phyloP scores from a whole-genome alignment of 768 basidiomycete genomes.

The Mycena capillaripes region DNA sequence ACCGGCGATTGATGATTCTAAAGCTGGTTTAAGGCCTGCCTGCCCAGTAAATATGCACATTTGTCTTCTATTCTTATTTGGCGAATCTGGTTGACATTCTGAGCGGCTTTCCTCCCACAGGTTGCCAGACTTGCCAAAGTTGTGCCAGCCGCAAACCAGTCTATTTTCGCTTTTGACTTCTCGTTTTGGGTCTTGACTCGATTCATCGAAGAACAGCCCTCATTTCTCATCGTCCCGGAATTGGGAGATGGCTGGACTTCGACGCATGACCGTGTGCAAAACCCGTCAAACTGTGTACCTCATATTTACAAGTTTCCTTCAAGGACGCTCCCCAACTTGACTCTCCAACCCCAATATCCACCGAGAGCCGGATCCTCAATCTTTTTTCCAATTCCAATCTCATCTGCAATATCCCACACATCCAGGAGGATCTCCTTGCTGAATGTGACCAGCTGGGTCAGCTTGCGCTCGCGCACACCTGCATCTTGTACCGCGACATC shows the following conservation, averaged over 20 bases:
- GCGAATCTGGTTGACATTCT: too few species aligned
- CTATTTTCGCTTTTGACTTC: too few species aligned
- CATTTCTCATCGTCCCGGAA: too few species aligned
- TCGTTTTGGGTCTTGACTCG: too few species aligned
- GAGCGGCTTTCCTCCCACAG: too few species aligned
- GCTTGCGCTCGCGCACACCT: conserved; percentile 9
- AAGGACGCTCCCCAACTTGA: neutral
- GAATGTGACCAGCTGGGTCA: neutral
- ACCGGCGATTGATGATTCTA: too few species aligned
- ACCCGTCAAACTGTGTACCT: neutral
- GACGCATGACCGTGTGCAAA: neutral
- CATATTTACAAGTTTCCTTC: neutral
- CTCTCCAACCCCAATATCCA: neutral
- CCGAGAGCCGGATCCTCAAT: neutral
- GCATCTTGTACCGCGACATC: neutral
- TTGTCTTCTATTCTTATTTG: too few species aligned
- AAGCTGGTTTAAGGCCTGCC: too few species aligned
- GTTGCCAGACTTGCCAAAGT: too few species aligned
- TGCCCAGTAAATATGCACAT: too few species aligned
- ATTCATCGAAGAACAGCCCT: neutral
- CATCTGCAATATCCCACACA: neutral
- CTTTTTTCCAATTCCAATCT: neutral
- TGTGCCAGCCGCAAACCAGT: too few species aligned
- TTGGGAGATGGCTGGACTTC: too few species aligned
- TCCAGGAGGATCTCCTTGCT: conserved; percentile 4